These are phyloP conservation scores for Conoideocrella luteorostrata DNA, from an alignment of 2,329 filamentous ascomycete species.

Conservation along the genomic window DNA sequence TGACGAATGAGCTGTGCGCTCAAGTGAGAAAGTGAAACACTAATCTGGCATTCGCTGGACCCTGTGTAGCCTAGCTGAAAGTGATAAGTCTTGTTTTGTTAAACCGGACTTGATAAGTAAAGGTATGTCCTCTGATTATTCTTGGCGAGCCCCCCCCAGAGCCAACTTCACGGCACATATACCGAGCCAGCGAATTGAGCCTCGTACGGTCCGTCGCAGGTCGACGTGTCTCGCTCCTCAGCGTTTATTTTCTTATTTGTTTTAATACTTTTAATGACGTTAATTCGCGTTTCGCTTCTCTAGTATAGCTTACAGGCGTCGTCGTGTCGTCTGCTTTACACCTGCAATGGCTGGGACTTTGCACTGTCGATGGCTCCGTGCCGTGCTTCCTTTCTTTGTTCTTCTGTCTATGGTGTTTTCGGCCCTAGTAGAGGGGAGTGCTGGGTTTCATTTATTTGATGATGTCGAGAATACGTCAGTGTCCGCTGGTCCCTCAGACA, in stretches of 20 bases:
- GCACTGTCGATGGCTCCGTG: background rate
- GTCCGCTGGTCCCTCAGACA: background rate
- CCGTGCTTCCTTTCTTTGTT: background rate
- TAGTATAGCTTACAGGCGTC: background rate
- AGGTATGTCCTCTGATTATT: background rate
- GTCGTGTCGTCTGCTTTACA: background rate
- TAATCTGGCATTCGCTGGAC: background rate
- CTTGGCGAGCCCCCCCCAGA: too few relatives aligned
- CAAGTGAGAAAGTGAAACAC: background rate
- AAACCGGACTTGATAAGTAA: background rate
- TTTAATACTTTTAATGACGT: background rate
- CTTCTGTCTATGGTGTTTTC: background rate
- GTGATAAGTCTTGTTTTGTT: too few relatives aligned
- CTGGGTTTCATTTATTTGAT: background rate
- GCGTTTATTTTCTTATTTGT: background rate
- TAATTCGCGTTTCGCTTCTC: background rate
- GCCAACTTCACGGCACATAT: too few relatives aligned
- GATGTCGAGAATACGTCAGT: background rate
- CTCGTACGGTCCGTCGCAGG: background rate
- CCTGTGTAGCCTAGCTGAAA: background rate
- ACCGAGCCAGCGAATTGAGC: background rate
- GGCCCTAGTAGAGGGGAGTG: background rate
- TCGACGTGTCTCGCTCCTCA: background rate
- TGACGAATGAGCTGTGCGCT: background rate
- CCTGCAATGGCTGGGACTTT: background rate